Conservation (phyloP, 495 filamentous ascomycete species). For the Mytilinidion resinicola region DNA sequence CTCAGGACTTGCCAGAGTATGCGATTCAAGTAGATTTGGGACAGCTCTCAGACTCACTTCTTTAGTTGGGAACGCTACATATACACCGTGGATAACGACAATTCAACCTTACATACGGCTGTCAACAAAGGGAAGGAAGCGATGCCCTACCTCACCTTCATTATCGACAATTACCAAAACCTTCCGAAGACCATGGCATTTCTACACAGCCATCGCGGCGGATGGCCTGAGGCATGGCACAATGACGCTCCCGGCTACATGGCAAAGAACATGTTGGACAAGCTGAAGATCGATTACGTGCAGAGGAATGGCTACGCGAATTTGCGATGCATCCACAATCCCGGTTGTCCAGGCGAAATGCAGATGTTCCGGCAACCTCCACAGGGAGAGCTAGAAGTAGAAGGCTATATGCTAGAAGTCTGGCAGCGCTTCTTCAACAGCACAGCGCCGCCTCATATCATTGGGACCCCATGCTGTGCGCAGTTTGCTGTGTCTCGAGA, state of each 20-base stretch:
- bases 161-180: constrained; percentile 45
- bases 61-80: constrained; percentile 20
- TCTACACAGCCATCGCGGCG: constrained; percentile 43
- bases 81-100: constrained; percentile 45
- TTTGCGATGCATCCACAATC: constrained; percentile 42
- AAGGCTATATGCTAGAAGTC: constrained; percentile 24
- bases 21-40: not conserved
- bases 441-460: constrained; percentile 39
- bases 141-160: constrained; percentile 48
- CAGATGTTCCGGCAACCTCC: constrained; percentile 32
- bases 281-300: constrained; percentile 41
- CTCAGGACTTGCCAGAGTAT: no score
- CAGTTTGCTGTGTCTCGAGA: constrained; percentile 61
- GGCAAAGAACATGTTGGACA: constrained; percentile 32
- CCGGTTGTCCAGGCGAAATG: constrained; percentile 39
- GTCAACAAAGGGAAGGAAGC: constrained; percentile 57
- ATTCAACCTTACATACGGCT: constrained; percentile 40
- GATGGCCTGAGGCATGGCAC: constrained; percentile 40
- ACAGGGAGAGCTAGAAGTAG: constrained; percentile 37
- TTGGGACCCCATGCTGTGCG: constrained; percentile 59
- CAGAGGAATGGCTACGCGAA: constrained; percentile 45
- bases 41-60: not conserved
- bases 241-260: constrained; percentile 38
- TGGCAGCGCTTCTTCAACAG: constrained; percentile 14
- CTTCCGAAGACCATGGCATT: constrained; percentile 47